Evolutionary conservation across 768 basidiomycete species (phyloP).

Genomic region (Hirschioporus abietinus): DNA sequence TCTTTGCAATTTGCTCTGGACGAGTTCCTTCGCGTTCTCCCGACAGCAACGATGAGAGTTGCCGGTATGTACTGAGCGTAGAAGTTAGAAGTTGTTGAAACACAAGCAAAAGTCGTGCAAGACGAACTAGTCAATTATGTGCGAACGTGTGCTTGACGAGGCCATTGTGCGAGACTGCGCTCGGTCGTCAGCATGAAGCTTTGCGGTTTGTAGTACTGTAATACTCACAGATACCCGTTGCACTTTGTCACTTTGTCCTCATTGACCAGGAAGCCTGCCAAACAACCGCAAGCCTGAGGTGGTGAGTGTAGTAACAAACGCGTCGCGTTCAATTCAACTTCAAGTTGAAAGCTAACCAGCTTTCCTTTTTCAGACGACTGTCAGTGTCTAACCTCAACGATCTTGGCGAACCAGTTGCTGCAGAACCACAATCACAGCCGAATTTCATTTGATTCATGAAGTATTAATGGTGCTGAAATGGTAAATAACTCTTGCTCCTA

Average conservation of each 20-base stretch:
- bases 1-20: slow-evolving; percentile 52
- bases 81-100: neutral
- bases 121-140: slow-evolving; percentile 3
- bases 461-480: neutral
- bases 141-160: neutral
- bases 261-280: neutral
- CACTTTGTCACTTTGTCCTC: neutral
- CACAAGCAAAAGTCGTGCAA: neutral
- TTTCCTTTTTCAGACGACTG: neutral
- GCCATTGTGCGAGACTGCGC: neutral
- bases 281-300: neutral
- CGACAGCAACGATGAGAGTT: slow-evolving; percentile 54
- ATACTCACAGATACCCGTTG: neutral
- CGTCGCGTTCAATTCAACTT: neutral
- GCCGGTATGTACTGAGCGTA: slow-evolving; percentile 50
- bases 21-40: slow-evolving; percentile 55
- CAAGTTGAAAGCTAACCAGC: neutral
- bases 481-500: neutral
- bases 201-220: neutral
- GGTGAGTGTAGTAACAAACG: neutral
- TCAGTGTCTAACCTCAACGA: too few relatives aligned
- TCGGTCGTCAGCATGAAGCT: neutral
- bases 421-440: too few relatives aligned
- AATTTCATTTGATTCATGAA: too few relatives aligned
- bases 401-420: too few relatives aligned